Evolutionary conservation across 1,139 yeast genomes (phyloP).

Genomic region (Saccharomyces uvarum): DNA sequence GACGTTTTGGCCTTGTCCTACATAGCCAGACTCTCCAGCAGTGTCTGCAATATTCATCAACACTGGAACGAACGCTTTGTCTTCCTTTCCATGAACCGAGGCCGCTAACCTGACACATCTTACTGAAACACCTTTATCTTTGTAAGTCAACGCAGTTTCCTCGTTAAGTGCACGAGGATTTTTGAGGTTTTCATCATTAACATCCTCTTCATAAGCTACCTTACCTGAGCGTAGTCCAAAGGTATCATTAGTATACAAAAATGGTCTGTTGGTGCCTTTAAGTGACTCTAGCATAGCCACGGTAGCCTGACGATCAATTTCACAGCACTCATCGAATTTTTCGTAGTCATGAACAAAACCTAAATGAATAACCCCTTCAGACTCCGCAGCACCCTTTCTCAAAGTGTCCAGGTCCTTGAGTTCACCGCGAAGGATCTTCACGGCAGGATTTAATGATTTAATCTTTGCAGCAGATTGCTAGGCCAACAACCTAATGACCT

Average conservation of each 20-base stretch:
- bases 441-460: constrained; percentile 17
- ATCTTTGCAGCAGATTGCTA: constrained; percentile 23
- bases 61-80: constrained; percentile 18
- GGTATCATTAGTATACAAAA: constrained; percentile 21
- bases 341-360: constrained; percentile 31
- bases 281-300: constrained; percentile 25
- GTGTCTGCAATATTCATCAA: constrained; percentile 14
- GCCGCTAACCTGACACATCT: constrained; percentile 28
- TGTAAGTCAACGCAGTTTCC: constrained; percentile 11
- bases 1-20: constrained; percentile 27
- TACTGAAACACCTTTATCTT: constrained; percentile 24
- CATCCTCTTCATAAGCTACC: constrained; percentile 4
- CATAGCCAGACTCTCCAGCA: constrained; percentile 19
- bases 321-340: constrained; percentile 9
- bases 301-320: constrained; percentile 16
- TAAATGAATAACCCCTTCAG: constrained; percentile 34
- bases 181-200: not conserved
- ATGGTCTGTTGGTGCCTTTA: constrained; percentile 24
- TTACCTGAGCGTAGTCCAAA: constrained; percentile 8
- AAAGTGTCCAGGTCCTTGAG: constrained; percentile 27
- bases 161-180: constrained; percentile 11
- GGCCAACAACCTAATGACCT: constrained; percentile 19
- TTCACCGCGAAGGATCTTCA: constrained; percentile 25
- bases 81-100: constrained; percentile 30
- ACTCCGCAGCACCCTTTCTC: constrained; percentile 23